Conservation (phyloP, 495 filamentous ascomycete genomes). For the Cenococcum geophilum region DNA sequence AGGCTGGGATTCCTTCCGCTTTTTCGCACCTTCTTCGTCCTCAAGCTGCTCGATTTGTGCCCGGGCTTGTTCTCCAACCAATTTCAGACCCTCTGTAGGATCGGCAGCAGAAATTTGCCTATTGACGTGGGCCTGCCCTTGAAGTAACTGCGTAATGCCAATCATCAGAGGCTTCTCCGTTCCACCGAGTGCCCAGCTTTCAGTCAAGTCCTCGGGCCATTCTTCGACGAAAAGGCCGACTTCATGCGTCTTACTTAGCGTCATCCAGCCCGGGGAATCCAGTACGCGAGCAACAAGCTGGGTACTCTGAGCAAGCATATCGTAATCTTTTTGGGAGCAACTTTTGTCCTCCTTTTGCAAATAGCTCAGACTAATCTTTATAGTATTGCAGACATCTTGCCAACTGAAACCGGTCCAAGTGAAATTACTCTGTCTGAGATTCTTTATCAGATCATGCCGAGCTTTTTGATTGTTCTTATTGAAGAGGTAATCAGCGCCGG, state of each 20-base stretch:
- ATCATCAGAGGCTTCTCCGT: slow-evolving; percentile 34
- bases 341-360: slow-evolving; percentile 48
- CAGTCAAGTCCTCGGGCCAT: slow-evolving; percentile 50
- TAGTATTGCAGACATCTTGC: slow-evolving; percentile 53
- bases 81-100: slow-evolving; percentile 48
- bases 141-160: slow-evolving; percentile 52
- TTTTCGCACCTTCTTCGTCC: slow-evolving; percentile 4
- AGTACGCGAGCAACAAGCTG: slow-evolving; percentile 54
- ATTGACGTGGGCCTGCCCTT: slow-evolving; percentile 56
- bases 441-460: slow-evolving; percentile 61
- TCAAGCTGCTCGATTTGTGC: slow-evolving; percentile 18
- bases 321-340: slow-evolving; percentile 54
- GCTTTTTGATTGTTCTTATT: slow-evolving; percentile 51
- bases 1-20: slow-evolving; percentile 20
- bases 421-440: slow-evolving; percentile 81
- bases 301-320: slow-evolving; percentile 56
- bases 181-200: slow-evolving; percentile 59
- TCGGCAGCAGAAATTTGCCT: slow-evolving; percentile 44
- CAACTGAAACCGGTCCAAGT: slow-evolving; percentile 75
- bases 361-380: slow-evolving; percentile 61
- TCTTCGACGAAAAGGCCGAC: slow-evolving; percentile 63
- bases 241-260: slow-evolving; percentile 64
- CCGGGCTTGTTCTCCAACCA: slow-evolving; percentile 38
- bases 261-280: slow-evolving; percentile 54
- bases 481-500: slow-evolving; percentile 83